Percentiles rank a stretch among this genome's conserved stretches.
phyloP scores from a whole-genome alignment of 208 protist species.

The Trypanosoma lewisi region DNA sequence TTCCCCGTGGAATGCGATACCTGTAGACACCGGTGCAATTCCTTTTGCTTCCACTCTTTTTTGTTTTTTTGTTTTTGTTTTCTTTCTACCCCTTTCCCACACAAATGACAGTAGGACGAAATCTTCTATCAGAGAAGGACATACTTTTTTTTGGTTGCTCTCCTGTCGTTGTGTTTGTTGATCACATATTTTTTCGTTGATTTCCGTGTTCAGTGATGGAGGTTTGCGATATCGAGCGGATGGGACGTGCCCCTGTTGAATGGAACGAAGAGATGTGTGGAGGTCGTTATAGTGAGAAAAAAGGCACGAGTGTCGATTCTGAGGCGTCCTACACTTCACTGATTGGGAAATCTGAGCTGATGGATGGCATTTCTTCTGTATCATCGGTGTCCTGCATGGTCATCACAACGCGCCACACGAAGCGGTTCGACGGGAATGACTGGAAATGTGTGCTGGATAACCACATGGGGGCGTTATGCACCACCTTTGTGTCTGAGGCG shows the following conservation, averaged over 20 bases:
- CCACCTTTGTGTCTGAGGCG: slow-evolving; percentile 60
- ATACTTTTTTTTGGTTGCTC: too few species aligned
- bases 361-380: slow-evolving; percentile 23
- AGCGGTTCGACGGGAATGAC: slow-evolving; percentile 78
- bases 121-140: too few species aligned
- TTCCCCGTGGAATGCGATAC: too few species aligned
- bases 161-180: neutral
- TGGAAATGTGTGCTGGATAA: slow-evolving; percentile 56
- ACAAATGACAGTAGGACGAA: too few species aligned
- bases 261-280: neutral
- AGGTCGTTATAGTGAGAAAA: neutral
- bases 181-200: slow-evolving; percentile 3
- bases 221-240: neutral
- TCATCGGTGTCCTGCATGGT: neutral
- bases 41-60: neutral
- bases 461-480: slow-evolving; percentile 33
- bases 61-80: neutral
- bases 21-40: neutral
- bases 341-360: neutral
- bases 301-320: neutral
- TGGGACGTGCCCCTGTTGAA: neutral
- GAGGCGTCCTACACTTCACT: neutral
- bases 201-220: neutral
- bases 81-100: too few species aligned
- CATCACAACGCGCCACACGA: slow-evolving; percentile 36